These are phyloP conservation scores for Yarrowia sp. DNA, from an alignment of 805 yeast genomes.

Conservation along the genomic window DNA sequence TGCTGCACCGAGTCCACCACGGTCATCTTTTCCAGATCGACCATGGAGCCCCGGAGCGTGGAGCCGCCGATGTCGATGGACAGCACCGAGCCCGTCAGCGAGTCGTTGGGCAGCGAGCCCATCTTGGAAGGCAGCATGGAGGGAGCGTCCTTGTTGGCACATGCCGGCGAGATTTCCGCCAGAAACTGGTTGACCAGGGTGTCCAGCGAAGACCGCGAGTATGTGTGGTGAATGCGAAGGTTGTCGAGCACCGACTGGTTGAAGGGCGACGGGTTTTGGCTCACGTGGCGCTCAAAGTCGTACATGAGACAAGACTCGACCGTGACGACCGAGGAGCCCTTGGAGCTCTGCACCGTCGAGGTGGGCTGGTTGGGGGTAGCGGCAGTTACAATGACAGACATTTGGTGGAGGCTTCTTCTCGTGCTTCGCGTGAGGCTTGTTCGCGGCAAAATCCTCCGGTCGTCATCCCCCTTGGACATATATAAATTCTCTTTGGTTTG, in stretches of 20 bases:
- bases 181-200: constrained; percentile 12
- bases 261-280: constrained; percentile 38
- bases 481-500: constrained; percentile 1
- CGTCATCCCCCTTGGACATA: constrained; percentile 16
- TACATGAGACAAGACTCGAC: constrained; percentile 5
- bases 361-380: constrained; percentile 1
- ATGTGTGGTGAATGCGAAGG: constrained; percentile 38
- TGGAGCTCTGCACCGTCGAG: background rate
- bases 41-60: constrained; percentile 88
- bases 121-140: constrained; percentile 84
- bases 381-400: constrained; percentile 22
- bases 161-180: constrained; percentile 14
- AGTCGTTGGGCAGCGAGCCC: constrained; percentile 76
- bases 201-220: constrained; percentile 18
- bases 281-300: constrained; percentile 30
- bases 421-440: too few relatives aligned
- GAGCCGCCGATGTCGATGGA: constrained; percentile 95
- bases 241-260: constrained; percentile 39
- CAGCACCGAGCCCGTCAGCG: constrained; percentile 73
- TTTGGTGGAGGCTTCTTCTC: background rate
- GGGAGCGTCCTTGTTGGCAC: constrained; percentile 14
- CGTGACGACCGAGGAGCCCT: background rate
- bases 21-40: constrained; percentile 63
- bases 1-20: constrained; percentile 40
- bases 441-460: background rate